Base-by-base conservation (phyloP, 768 basidiomycete genomes). In the Leccinum barrowsii region DNA sequence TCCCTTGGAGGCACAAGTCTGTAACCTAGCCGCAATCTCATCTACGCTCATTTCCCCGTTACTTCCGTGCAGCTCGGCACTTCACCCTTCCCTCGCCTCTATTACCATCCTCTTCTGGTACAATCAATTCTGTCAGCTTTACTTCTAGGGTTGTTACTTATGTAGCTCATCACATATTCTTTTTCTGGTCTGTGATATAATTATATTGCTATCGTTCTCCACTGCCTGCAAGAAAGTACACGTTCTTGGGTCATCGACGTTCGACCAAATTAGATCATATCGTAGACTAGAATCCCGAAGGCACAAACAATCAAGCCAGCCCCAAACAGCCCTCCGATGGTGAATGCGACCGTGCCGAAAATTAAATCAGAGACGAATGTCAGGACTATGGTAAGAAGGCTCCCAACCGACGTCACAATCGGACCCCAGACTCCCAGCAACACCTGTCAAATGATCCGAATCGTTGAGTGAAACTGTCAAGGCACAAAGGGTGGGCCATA, bases 381-480 rank as follows among this genome's bases (percentile, higher is more conserved):
- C 51, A 97, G 80, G 37, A 96, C 91, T 63, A 96, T 95, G 5
- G 94, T 94, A n/a, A 96, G 80, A n/a, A 98, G 80, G 72, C 84
- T 93, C 48, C 93, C 94, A 32, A 97, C 94, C 2, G 91, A 92
- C 8, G 86, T 85, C 46, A 93, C 82, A 44, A 94, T 85, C 6
- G 93, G 93, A 4, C 93, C 93, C 90, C 91, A 94, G 26, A 90
- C 73, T 26, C 89, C 90, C 50, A 96, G 76, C 3, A 96, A 77
- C 55, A 90, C 80, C 92, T 94, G 62, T 26, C 58, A 52, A 59
- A 46, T 8, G 11, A 44, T 7, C 12, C 15, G 2, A 19, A 42
- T 50, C 5, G 5, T 50, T 58, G 57, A 69, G 59, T 47, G 21
- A 50, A 37, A 46, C 49, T n/a, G 40, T 12, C 55, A 54, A 49